These are phyloP conservation scores for Biscogniauxia sp. DNA, from an alignment of 2,329 filamentous ascomycete genomes.

Conservation along the genomic window DNA sequence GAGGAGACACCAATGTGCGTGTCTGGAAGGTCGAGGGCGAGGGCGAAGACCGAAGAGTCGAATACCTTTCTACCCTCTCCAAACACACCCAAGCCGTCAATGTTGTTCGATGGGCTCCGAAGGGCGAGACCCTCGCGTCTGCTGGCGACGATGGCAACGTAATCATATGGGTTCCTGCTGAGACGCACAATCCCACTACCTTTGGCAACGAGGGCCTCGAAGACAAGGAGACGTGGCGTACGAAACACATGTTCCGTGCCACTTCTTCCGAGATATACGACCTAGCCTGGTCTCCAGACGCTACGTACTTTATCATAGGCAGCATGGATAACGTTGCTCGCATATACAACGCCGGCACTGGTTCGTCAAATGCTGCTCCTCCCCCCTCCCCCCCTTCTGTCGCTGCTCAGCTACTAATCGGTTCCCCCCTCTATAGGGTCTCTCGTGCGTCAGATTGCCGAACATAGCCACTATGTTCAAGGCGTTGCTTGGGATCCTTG, in stretches of 20 bases:
- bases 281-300: conserved; percentile 97
- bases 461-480: conserved; percentile 78
- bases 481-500: conserved; percentile 97
- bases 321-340: conserved; percentile 99
- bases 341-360: conserved; percentile 92
- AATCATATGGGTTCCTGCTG: conserved; percentile 90
- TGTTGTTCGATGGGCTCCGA: conserved; percentile 92
- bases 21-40: conserved; percentile 86
- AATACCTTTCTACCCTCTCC: conserved; percentile 84
- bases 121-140: conserved; percentile 89
- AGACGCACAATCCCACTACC: conserved; percentile 61
- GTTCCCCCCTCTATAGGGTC: conserved; percentile 16
- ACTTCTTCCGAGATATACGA: conserved; percentile 97
- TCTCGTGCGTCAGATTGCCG: conserved; percentile 30
- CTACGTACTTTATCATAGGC: conserved; percentile 91
- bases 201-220: conserved; percentile 85
- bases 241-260: conserved; percentile 96
- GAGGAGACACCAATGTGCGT: conserved; percentile 94
- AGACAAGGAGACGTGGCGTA: conserved; percentile 94
- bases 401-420: conserved; percentile 6
- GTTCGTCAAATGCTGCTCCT: conserved; percentile 44
- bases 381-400: background rate
- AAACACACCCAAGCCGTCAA: conserved; percentile 98
- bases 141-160: conserved; percentile 98
- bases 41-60: conserved; percentile 83